A percentile compares a stretch with the other conserved stretches of the same genome.
Evolutionary conservation across 129 eudicot genomes (phyloP).

Genomic region (Erigeron canadensis): DNA sequence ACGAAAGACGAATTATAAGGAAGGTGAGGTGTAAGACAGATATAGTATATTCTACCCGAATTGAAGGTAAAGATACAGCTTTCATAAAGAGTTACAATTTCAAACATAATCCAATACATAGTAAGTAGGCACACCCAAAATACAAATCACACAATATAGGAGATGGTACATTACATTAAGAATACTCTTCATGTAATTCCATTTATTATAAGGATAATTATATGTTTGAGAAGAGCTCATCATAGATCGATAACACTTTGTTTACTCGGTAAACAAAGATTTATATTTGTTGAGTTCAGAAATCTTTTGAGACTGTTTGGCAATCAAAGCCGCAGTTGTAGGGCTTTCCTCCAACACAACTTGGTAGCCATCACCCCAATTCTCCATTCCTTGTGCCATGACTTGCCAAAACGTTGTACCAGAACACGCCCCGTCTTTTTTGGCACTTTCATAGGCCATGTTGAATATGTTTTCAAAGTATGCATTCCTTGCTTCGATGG

Average conservation of each 20-base stretch:
- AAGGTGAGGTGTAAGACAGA: no score
- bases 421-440: conserved; percentile 40
- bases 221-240: not conserved
- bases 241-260: not conserved
- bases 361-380: conserved; percentile 49
- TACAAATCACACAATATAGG: not conserved
- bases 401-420: conserved; percentile 56
- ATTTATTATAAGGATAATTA: not conserved
- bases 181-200: not conserved
- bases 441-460: conserved; percentile 36
- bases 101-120: not conserved
- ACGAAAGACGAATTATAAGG: no score
- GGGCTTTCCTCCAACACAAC: conserved; percentile 46
- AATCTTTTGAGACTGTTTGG: conserved; percentile 41
- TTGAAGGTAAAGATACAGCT: no score
- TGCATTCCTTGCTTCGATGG: conserved; percentile 31
- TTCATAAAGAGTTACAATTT: no score
- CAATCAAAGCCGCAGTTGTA: conserved; percentile 37
- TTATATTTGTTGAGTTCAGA: conserved; percentile 17
- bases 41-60: no score
- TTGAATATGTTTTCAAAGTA: conserved; percentile 32
- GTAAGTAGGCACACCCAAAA: not conserved
- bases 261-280: not conserved
- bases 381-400: conserved; percentile 51
- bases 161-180: not conserved